These are phyloP conservation scores for Forsythia suspensa DNA, from an alignment of 257 asterid species.

Conservation along the genomic window DNA sequence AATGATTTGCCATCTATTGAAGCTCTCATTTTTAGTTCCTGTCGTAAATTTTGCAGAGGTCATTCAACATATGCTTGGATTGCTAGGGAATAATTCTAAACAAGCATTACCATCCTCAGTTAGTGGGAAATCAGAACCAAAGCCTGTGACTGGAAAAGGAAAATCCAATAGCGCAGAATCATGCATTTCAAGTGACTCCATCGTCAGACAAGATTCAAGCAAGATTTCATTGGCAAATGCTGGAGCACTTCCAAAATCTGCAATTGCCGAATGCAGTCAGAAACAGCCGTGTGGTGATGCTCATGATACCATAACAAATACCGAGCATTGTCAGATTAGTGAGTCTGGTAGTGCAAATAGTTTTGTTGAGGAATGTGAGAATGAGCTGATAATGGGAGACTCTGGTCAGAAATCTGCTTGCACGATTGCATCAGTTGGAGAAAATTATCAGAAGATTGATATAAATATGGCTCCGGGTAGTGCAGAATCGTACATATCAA, in stretches of 20 bases:
- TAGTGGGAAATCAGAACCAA: constrained; percentile 14
- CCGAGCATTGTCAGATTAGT: constrained; percentile 31
- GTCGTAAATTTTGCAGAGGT: constrained; percentile 36
- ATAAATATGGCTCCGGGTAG: constrained; percentile 5
- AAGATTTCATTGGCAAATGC: constrained; percentile 17
- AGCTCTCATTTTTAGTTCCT: not conserved
- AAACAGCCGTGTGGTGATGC: constrained; percentile 10
- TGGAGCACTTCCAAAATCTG: constrained; percentile 10
- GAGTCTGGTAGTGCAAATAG: constrained; percentile 47
- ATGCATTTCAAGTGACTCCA: constrained; percentile 38
- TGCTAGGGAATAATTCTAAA: constrained; percentile 37
- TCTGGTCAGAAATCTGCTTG: constrained; percentile 22
- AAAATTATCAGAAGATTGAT: constrained; percentile 32
- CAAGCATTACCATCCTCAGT: constrained; percentile 27
- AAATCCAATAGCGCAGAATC: constrained; percentile 38
- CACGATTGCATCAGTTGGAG: constrained; percentile 28
- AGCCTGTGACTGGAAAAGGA: constrained; percentile 24
- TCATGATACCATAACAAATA: constrained; percentile 15
- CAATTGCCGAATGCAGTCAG: constrained; percentile 24
- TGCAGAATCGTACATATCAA: not conserved
- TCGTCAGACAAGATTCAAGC: constrained; percentile 26
- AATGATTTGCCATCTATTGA: not conserved
- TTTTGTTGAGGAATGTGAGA: constrained; percentile 44
- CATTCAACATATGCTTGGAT: constrained; percentile 46
- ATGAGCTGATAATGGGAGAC: constrained; percentile 30